Evolutionary conservation across 1,139 yeast genomes (phyloP).

Genomic region (Wickerhamomyces sp.): DNA sequence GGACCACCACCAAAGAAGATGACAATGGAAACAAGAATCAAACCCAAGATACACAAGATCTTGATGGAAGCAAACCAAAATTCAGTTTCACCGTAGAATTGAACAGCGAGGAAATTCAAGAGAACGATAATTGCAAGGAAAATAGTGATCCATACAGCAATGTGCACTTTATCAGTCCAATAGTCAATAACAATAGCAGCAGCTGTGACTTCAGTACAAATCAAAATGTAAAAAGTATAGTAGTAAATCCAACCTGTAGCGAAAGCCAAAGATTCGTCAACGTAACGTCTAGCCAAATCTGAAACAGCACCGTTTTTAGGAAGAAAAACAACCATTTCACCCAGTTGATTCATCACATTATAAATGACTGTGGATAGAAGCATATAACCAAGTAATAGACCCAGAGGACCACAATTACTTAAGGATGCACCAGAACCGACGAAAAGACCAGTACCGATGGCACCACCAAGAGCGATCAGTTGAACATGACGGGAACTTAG

Average conservation of each 20-base stretch:
- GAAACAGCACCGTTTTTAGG: slow-evolving; percentile 42
- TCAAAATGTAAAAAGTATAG: slow-evolving; percentile 63
- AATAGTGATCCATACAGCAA: slow-evolving; percentile 52
- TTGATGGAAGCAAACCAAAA: slow-evolving; percentile 73
- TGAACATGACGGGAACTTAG: slow-evolving; percentile 45
- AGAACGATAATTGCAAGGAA: slow-evolving; percentile 55
- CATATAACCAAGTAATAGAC: slow-evolving; percentile 38
- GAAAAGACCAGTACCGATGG: slow-evolving; percentile 47
- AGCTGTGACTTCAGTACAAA: slow-evolving; percentile 75
- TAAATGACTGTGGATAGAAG: slow-evolving; percentile 46
- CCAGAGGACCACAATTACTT: slow-evolving; percentile 42
- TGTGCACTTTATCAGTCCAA: slow-evolving; percentile 67
- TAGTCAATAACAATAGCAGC: slow-evolving; percentile 69
- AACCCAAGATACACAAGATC: slow-evolving; percentile 60
- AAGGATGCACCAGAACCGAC: slow-evolving; percentile 44
- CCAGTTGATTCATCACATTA: slow-evolving; percentile 50
- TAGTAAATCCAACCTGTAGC: slow-evolving; percentile 79
- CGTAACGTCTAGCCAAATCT: slow-evolving; percentile 46
- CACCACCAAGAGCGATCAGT: slow-evolving; percentile 48
- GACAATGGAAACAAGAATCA: slow-evolving; percentile 61
- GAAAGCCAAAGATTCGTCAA: slow-evolving; percentile 63
- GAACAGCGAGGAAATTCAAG: slow-evolving; percentile 65
- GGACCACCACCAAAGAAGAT: slow-evolving; percentile 85
- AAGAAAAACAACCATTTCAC: slow-evolving; percentile 57
- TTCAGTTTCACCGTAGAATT: slow-evolving; percentile 67